Percentiles rank a stretch among this genome's conserved stretches.
Evolutionary conservation across 176 grass and related monocot genomes (phyloP).

Genomic region (Leersia perrieri): DNA sequence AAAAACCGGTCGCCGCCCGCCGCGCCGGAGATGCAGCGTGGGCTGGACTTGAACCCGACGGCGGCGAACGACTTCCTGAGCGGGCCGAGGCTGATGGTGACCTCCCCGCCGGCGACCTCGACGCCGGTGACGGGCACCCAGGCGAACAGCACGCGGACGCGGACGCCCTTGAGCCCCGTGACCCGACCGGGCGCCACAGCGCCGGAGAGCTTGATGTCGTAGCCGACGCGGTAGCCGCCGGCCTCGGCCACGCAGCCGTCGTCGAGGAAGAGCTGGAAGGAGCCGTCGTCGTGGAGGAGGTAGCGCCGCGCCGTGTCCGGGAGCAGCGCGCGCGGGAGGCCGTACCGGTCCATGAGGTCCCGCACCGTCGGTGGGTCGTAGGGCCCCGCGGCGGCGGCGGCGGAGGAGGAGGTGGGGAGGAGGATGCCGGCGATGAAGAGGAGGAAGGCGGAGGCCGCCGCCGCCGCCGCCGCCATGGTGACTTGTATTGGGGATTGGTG

Average conservation of each 20-base stretch:
- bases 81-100: slow-evolving; percentile 51
- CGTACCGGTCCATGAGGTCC: slow-evolving; percentile 59
- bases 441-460: slow-evolving; percentile 13
- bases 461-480: slow-evolving; percentile 30
- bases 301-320: slow-evolving; percentile 62
- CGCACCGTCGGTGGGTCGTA: slow-evolving; percentile 56
- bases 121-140: slow-evolving; percentile 68
- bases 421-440: background rate
- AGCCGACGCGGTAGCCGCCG: slow-evolving; percentile 38
- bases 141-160: slow-evolving; percentile 52
- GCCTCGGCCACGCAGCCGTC: slow-evolving; percentile 49
- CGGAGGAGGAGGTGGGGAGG: background rate
- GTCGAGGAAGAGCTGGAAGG: slow-evolving; percentile 66
- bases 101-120: slow-evolving; percentile 41
- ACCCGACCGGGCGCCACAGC: slow-evolving; percentile 26
- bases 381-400: background rate
- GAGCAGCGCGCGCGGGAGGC: slow-evolving; percentile 67
- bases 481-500: background rate
- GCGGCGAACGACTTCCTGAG: slow-evolving; percentile 59
- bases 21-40: slow-evolving; percentile 34
- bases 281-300: slow-evolving; percentile 61
- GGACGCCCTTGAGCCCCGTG: slow-evolving; percentile 55
- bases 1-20: background rate
- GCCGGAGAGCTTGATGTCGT: slow-evolving; percentile 48
- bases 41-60: slow-evolving; percentile 64